phyloP scores from a whole-genome alignment of 2,329 filamentous ascomycete genomes.

The Aureobasidium sp. region DNA sequence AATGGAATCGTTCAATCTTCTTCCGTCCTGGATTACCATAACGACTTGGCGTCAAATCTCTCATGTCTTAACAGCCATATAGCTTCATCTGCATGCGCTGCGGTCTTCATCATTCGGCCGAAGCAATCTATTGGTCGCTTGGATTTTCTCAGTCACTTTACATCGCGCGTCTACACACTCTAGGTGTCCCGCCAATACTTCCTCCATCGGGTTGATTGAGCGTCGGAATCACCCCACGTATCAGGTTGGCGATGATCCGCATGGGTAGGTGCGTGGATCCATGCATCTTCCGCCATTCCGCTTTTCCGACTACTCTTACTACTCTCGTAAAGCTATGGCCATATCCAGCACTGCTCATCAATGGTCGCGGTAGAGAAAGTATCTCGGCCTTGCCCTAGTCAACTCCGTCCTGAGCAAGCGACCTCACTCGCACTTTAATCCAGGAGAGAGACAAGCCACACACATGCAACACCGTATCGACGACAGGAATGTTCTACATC shows the following conservation, averaged over 20 bases:
- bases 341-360: background rate
- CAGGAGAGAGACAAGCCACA: background rate
- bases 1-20: background rate
- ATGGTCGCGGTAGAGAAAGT: background rate
- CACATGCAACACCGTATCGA: background rate
- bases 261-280: background rate
- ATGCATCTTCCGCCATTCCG: slow-evolving; percentile 6
- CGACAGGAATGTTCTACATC: background rate
- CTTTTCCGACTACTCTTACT: background rate
- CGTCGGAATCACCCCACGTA: slow-evolving; percentile 2
- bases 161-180: background rate
- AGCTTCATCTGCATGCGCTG: background rate
- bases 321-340: slow-evolving; percentile 1
- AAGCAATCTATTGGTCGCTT: slow-evolving; percentile 4
- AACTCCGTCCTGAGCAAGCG: background rate
- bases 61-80: background rate
- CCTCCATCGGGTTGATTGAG: background rate
- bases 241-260: slow-evolving; percentile 2
- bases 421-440: background rate
- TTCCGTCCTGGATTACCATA: background rate
- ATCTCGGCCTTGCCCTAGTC: background rate
- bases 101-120: background rate
- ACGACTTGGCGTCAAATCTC: slow-evolving; percentile 7
- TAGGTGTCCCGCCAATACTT: slow-evolving; percentile 1
- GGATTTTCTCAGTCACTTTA: background rate